Conservation (phyloP, 441 rosid genomes). For the Metrosideros polymorpha region DNA sequence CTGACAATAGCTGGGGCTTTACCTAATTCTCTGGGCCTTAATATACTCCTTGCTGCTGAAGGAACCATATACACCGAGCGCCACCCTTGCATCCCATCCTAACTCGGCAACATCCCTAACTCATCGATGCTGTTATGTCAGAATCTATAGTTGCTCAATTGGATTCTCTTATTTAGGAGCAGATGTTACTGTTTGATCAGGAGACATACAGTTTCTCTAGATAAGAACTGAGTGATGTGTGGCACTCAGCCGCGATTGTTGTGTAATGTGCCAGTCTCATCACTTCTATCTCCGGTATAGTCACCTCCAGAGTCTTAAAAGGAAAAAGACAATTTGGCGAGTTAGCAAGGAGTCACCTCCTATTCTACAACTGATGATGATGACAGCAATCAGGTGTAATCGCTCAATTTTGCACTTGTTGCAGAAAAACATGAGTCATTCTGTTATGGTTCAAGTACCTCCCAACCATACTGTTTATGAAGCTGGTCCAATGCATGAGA, state of each 20-base stretch:
- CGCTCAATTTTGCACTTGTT: not conserved
- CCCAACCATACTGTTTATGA: conserved; percentile 33
- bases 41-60: conserved; percentile 49
- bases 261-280: conserved; percentile 69
- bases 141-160: not conserved
- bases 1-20: not conserved
- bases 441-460: conserved; percentile 24
- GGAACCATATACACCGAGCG: conserved; percentile 44
- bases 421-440: not conserved
- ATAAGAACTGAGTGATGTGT: conserved; percentile 36
- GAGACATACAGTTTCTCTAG: conserved; percentile 39
- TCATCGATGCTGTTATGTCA: not conserved
- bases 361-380: not conserved
- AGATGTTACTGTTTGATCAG: not conserved
- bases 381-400: not conserved
- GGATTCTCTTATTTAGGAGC: not conserved
- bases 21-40: conserved; percentile 63
- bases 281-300: conserved; percentile 61
- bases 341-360: not conserved
- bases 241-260: conserved; percentile 57
- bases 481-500: conserved; percentile 32
- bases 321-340: not conserved
- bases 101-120: conserved; percentile 33
- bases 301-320: conserved; percentile 48
- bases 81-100: conserved; percentile 72